Evolutionary conservation across 1,139 yeast species (phyloP).

Genomic region (Pneumocystis oryctolagi): DNA sequence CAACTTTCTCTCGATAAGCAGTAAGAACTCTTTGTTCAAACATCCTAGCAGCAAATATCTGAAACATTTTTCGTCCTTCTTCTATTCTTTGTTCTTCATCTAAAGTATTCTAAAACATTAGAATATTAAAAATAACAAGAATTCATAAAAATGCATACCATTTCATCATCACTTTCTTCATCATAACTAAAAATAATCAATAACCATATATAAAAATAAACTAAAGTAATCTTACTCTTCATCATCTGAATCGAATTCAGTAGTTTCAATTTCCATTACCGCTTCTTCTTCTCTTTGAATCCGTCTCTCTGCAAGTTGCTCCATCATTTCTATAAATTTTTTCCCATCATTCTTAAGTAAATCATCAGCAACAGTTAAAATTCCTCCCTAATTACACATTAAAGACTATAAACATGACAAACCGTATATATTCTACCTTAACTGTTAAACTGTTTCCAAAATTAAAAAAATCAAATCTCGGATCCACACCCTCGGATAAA

Average conservation of each 20-base stretch:
- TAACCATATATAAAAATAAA: conserved; percentile 18
- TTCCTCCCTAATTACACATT: conserved; percentile 21
- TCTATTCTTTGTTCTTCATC: conserved; percentile 54
- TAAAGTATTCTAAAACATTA: conserved; percentile 24
- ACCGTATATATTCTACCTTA: conserved; percentile 12
- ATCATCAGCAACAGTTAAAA: conserved; percentile 62
- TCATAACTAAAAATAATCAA: conserved; percentile 16
- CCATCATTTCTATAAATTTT: conserved; percentile 64
- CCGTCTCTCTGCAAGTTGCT: conserved; percentile 47
- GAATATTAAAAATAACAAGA: not conserved
- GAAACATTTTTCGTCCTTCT: conserved; percentile 63
- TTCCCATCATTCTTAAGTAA: conserved; percentile 59
- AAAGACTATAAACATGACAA: not conserved
- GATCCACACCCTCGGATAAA: conserved; percentile 9
- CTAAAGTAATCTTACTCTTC: conserved; percentile 22
- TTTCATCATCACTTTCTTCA: conserved; percentile 27
- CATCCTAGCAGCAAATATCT: conserved; percentile 58
- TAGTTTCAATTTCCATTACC: conserved; percentile 23
- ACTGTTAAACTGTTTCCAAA: conserved; percentile 26
- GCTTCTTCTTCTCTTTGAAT: conserved; percentile 36
- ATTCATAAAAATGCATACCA: conserved; percentile 18
- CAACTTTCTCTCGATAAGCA: conserved; percentile 59
- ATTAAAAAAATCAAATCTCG: conserved; percentile 21
- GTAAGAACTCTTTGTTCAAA: conserved; percentile 55
- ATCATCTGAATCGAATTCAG: conserved; percentile 25